These are phyloP conservation scores for Dryas drummondii DNA, from an alignment of 306 rosid species.

Conservation along the genomic window DNA sequence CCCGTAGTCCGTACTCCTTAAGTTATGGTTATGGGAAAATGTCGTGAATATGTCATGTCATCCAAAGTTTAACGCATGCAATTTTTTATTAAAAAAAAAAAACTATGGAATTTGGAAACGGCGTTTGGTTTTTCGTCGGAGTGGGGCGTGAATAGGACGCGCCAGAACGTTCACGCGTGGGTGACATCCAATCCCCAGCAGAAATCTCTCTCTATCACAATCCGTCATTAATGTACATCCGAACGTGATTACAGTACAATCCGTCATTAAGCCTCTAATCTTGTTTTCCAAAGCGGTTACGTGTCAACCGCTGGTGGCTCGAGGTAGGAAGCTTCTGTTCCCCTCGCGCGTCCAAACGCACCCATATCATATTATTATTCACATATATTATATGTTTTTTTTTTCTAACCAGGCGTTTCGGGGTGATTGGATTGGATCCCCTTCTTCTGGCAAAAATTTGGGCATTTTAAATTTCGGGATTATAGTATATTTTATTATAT, in stretches of 20 bases:
- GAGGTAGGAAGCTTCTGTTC: neutral
- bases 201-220: slow-evolving; percentile 5
- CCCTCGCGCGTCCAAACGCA: neutral
- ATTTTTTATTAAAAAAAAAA: too few relatives aligned
- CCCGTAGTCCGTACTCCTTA: too few relatives aligned
- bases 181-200: neutral
- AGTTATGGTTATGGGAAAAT: too few relatives aligned
- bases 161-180: neutral
- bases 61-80: too few relatives aligned
- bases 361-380: neutral
- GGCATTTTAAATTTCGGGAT: too few relatives aligned
- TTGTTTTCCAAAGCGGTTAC: neutral
- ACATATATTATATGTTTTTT: too few relatives aligned
- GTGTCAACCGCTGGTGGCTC: slow-evolving; percentile 3
- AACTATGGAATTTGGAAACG: too few relatives aligned
- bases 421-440: too few relatives aligned
- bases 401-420: too few relatives aligned
- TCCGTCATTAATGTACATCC: neutral
- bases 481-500: too few relatives aligned
- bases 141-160: neutral
- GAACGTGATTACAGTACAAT: neutral
- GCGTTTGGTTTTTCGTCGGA: neutral
- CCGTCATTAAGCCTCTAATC: neutral
- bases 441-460: too few relatives aligned
- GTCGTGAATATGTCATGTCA: too few relatives aligned